These are phyloP conservation scores for Larix kaempferi DNA, from an alignment of 75 land plant species.

Conservation along the genomic window DNA sequence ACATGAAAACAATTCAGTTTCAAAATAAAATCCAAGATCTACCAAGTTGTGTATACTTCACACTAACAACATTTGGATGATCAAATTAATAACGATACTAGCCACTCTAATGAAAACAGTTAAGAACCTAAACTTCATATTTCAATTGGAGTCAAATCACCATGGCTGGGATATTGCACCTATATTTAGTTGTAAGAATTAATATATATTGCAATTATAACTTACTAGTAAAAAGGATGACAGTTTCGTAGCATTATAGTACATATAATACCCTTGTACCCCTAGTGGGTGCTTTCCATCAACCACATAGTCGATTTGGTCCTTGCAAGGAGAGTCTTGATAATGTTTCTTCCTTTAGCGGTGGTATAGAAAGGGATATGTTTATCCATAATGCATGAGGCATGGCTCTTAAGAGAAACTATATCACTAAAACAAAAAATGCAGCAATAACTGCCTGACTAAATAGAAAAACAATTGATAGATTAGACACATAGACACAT, in stretches of 20 bases:
- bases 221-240: neutral
- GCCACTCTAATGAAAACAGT: neutral
- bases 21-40: neutral
- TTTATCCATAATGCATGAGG: neutral
- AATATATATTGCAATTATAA: slow-evolving; percentile 7
- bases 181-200: slow-evolving; percentile 21
- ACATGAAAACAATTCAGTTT: slow-evolving; percentile 5
- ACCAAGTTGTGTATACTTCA: neutral
- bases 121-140: slow-evolving; percentile 65
- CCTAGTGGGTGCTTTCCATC: slow-evolving; percentile 38
- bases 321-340: slow-evolving; percentile 89
- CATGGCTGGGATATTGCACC: slow-evolving; percentile 85
- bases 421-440: neutral
- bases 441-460: neutral
- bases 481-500: no score
- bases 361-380: slow-evolving; percentile 48
- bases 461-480: neutral
- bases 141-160: slow-evolving; percentile 72
- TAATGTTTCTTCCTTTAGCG: slow-evolving; percentile 77
- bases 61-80: neutral
- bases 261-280: slow-evolving; percentile 48
- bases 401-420: no score
- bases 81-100: slow-evolving; percentile 1
- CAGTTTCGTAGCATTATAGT: slow-evolving; percentile 3
- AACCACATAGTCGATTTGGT: slow-evolving; percentile 59